phyloP scores from a whole-genome alignment of 805 yeast species.

The Grigorovia transvaalensis region DNA sequence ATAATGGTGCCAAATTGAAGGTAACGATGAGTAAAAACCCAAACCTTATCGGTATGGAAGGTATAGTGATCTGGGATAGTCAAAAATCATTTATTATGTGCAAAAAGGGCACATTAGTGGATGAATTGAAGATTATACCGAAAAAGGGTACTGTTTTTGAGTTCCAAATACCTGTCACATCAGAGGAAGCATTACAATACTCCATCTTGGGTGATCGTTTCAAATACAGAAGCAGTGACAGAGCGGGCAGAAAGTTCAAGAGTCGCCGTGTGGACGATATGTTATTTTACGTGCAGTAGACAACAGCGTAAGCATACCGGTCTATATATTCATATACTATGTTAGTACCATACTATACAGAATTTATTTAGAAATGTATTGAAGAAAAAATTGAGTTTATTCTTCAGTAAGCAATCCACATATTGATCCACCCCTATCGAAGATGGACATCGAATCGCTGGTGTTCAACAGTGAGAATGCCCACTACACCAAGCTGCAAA shows the following conservation, averaged over 20 bases:
- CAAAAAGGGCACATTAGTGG: slow-evolving; percentile 32
- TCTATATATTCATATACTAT: not conserved
- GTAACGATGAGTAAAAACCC: slow-evolving; percentile 50
- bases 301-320: not conserved
- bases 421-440: not conserved
- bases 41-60: slow-evolving; percentile 49
- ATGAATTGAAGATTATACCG: slow-evolving; percentile 57
- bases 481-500: not conserved
- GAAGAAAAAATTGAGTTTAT: too few relatives aligned
- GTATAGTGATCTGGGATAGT: slow-evolving; percentile 80
- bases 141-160: slow-evolving; percentile 59
- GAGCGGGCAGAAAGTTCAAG: slow-evolving; percentile 80
- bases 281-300: slow-evolving; percentile 17
- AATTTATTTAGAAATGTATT: too few relatives aligned
- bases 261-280: slow-evolving; percentile 61
- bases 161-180: slow-evolving; percentile 35
- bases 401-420: too few relatives aligned
- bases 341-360: too few relatives aligned
- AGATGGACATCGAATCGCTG: not conserved
- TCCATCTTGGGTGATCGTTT: slow-evolving; percentile 72
- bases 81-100: slow-evolving; percentile 59
- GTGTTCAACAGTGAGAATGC: not conserved
- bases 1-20: slow-evolving; percentile 59
- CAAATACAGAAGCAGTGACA: slow-evolving; percentile 62
- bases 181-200: slow-evolving; percentile 40